Base-by-base conservation (phyloP, 345 rosid genomes). In the Acer yangbiense region DNA sequence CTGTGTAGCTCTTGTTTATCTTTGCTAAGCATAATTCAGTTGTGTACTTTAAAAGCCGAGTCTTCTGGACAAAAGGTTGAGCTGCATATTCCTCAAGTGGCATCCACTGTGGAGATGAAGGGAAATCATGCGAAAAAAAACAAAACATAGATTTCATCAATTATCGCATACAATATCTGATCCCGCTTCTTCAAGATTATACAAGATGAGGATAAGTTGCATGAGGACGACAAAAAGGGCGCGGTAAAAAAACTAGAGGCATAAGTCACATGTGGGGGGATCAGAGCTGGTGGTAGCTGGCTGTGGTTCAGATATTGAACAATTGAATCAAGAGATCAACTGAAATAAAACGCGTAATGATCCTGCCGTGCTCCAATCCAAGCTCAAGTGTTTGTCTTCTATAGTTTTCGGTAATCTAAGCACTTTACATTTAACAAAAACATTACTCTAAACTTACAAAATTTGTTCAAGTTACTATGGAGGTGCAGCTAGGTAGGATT, bases 21-120 rank as follows among this genome's bases (percentile, higher is more conserved):
- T 92, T 92, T 61, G 85, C 82, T 41, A 82, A 68, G 86, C 92
- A 90, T 76, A 92, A 72, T 32, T 79, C 71, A 17, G 77, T 82
- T 23, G 86, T 83, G 70, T 71, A 83, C 79, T 81, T 79, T 82
- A 88, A 88, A 61, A 90, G 80, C 0, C 83, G 89, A 61, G 86
- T 82, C 84, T 88, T 84, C 65, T 85, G 84, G 52, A 80, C 82
- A 6, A 85, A 74, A 72, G 95, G 95, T 78, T 94, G 95, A 71
- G 90, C 82, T 68, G 92, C 97, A 70, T 83, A 94, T 79, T 91
- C 94, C 80, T 91, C 93, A 7, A 89, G 65, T 4, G 84, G 89
- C 93, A 94, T 87, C 98, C 98, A 92, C 97, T 94, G 74, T 44
- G 46, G 61, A 29, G 18, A 74, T 66, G 61, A 63, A 7, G 2